These are phyloP conservation scores for Panus rudis DNA, from an alignment of 768 basidiomycete species.

Conservation along the genomic window DNA sequence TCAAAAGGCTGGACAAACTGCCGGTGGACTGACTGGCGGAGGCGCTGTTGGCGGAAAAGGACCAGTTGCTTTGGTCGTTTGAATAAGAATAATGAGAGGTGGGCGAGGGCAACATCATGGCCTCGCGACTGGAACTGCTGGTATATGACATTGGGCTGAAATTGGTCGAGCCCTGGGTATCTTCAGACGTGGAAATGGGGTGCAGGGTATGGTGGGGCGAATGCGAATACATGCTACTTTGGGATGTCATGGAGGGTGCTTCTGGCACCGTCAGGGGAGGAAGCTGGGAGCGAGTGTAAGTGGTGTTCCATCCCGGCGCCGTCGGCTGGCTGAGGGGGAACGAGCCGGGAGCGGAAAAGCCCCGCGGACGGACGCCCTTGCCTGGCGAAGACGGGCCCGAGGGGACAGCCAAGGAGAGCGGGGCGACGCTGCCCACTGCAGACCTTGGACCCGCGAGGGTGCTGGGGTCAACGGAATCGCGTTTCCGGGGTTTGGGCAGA, in stretches of 20 bases:
- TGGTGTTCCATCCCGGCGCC: slow-evolving; percentile 51
- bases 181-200: slow-evolving; percentile 64
- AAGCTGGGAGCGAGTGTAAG: slow-evolving; percentile 47
- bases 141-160: slow-evolving; percentile 35
- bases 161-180: slow-evolving; percentile 44
- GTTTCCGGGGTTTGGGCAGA: slow-evolving; percentile 80
- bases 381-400: slow-evolving; percentile 39
- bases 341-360: slow-evolving; percentile 79
- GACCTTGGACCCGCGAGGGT: slow-evolving; percentile 69
- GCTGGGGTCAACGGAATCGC: slow-evolving; percentile 64
- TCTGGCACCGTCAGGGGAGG: slow-evolving; percentile 82
- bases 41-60: slow-evolving; percentile 40
- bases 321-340: slow-evolving; percentile 62
- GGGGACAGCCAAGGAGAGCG: slow-evolving; percentile 60
- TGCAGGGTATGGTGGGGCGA: slow-evolving; percentile 58
- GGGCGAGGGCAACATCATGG: slow-evolving; percentile 31
- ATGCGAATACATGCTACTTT: slow-evolving; percentile 50
- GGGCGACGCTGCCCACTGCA: slow-evolving; percentile 63
- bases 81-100: slow-evolving; percentile 58
- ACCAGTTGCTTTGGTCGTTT: slow-evolving; percentile 56
- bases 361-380: slow-evolving; percentile 52
- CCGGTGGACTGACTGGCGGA: slow-evolving; percentile 57
- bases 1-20: slow-evolving; percentile 71
- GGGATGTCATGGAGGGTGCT: slow-evolving; percentile 57
- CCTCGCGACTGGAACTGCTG: slow-evolving; percentile 23